Conservation (phyloP, 768 basidiomycete genomes). For the Suillus variegatus region DNA sequence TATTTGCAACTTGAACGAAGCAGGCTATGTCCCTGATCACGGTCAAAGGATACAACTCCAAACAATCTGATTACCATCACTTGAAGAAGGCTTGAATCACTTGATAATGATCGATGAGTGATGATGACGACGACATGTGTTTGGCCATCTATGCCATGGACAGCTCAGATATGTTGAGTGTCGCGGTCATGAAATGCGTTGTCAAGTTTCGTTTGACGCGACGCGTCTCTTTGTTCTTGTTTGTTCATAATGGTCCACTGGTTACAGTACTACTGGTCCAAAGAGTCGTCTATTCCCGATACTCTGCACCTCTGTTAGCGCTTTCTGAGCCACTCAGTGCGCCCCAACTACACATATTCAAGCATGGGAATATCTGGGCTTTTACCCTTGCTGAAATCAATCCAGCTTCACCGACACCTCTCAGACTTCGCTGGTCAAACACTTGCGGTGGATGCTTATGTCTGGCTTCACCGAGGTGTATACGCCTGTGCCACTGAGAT, state of each 20-base stretch:
- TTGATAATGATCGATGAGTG: not conserved
- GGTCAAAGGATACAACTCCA: not conserved
- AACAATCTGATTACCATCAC: not conserved
- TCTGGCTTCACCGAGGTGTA: conserved; percentile 88
- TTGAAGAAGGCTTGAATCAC: not conserved
- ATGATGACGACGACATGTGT: not conserved
- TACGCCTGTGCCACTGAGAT: conserved; percentile 90
- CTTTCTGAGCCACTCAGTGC: not conserved
- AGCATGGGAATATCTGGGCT: conserved; percentile 92
- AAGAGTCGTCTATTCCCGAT: not conserved
- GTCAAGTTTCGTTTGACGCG: conserved; percentile 19
- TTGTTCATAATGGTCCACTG: conserved; percentile 15
- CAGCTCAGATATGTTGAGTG: not conserved
- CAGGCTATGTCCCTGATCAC: not conserved
- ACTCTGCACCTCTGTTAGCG: not conserved
- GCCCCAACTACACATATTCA: not conserved
- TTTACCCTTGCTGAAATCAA: conserved; percentile 86
- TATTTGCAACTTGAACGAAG: not conserved
- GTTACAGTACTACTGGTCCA: conserved; percentile 2
- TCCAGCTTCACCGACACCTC: conserved; percentile 76
- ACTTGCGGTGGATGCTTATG: conserved; percentile 93
- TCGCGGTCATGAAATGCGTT: conserved; percentile 1
- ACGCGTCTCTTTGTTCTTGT: conserved; percentile 33
- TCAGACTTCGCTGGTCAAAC: conserved; percentile 83
- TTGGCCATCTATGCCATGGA: not conserved